phyloP scores from a whole-genome alignment of 768 basidiomycete genomes.

The Rossbeevera mucosa region DNA sequence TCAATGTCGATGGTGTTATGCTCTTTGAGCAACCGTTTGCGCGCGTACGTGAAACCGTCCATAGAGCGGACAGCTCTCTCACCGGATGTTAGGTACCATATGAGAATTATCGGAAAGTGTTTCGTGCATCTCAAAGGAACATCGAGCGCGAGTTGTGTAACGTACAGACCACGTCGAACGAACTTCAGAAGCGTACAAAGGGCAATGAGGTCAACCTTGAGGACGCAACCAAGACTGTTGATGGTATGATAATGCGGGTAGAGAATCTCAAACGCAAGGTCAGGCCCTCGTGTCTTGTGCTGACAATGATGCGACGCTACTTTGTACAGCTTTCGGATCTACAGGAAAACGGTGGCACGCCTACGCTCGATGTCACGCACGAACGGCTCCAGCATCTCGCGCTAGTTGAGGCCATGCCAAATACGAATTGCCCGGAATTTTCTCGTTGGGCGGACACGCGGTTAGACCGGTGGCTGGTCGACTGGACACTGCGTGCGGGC shows the following conservation, averaged over 20 bases:
- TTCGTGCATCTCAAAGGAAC: slow-evolving; percentile 74
- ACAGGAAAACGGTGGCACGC: slow-evolving; percentile 40
- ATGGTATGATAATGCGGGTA: slow-evolving; percentile 71
- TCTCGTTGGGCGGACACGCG: slow-evolving; percentile 74
- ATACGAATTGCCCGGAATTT: slow-evolving; percentile 52
- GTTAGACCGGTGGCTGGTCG: slow-evolving; percentile 86
- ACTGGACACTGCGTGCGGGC: slow-evolving; percentile 83
- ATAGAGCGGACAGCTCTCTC: slow-evolving; percentile 2
- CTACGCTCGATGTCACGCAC: slow-evolving; percentile 70
- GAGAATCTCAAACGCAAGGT: slow-evolving; percentile 90
- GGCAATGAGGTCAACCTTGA: slow-evolving; percentile 39
- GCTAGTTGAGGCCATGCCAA: slow-evolving; percentile 52
- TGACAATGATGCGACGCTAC: slow-evolving; percentile 12
- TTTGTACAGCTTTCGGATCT: slow-evolving; percentile 45
- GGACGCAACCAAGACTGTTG: slow-evolving; percentile 57
- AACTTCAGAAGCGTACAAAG: slow-evolving; percentile 49
- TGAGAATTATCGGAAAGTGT: slow-evolving; percentile 86
- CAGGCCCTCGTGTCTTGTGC: slow-evolving; percentile 17
- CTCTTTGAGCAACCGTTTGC: slow-evolving; percentile 85
- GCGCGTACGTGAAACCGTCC: slow-evolving; percentile 42
- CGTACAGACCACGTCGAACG: slow-evolving; percentile 52
- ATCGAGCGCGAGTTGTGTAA: slow-evolving; percentile 74
- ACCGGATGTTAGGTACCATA: slow-evolving; percentile 67
- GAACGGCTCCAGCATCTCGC: slow-evolving; percentile 73
- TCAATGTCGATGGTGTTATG: slow-evolving; percentile 69